Percentiles rank a stretch among this genome's conserved stretches.
phyloP scores from a whole-genome alignment of 176 grass and related monocot species.

The Eremochloa ophiuroides region DNA sequence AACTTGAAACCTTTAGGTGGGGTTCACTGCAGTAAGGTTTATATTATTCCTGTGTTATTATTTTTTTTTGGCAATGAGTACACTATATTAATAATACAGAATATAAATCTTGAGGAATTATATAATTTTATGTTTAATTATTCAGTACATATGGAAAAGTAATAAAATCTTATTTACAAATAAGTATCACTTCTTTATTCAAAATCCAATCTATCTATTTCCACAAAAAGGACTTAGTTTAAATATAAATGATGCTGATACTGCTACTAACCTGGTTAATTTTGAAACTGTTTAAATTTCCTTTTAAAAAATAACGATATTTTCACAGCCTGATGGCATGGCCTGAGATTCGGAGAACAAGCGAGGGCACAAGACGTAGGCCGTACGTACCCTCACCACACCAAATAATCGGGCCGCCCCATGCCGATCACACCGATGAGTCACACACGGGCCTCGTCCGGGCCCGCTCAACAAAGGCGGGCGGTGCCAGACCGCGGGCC shows the following conservation, averaged over 20 bases:
- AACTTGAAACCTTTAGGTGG: not conserved
- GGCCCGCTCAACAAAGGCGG: conserved; percentile 29
- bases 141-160: too few relatives aligned
- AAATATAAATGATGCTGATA: too few relatives aligned
- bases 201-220: too few relatives aligned
- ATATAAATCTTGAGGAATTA: too few relatives aligned
- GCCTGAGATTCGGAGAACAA: not conserved
- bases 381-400: rapidly evolving
- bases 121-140: too few relatives aligned
- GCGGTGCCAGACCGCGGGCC: not conserved
- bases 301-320: not conserved
- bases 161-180: too few relatives aligned
- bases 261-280: too few relatives aligned
- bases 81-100: too few relatives aligned
- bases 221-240: too few relatives aligned
- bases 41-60: not conserved
- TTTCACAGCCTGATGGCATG: not conserved
- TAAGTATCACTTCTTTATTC: too few relatives aligned
- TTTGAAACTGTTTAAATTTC: too few relatives aligned
- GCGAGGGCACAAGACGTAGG: rapidly evolving
- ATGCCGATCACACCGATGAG: not conserved
- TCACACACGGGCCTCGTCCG: not conserved
- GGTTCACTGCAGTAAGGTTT: not conserved
- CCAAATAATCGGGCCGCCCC: conserved; percentile 27
- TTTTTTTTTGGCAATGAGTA: too few relatives aligned